Conservation (phyloP, 257 asterid genomes). For the Plantago elongata region DNA sequence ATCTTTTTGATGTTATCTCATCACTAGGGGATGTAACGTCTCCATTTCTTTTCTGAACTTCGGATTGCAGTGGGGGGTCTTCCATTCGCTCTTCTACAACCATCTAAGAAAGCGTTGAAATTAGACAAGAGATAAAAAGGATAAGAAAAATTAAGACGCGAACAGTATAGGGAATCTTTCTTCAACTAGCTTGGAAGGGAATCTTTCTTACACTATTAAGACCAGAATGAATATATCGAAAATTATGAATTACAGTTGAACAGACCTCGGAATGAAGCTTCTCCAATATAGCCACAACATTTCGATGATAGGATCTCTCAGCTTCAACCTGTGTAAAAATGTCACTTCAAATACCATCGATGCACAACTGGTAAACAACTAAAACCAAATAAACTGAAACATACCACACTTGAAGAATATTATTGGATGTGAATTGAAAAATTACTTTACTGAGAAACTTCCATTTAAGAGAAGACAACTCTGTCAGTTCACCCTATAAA, state of each 20-base stretch:
- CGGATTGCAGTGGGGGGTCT: conserved; percentile 41
- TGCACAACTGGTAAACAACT: conserved; percentile 5
- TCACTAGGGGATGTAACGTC: conserved; percentile 28
- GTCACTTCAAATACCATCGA: conserved; percentile 20
- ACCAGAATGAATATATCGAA: not conserved
- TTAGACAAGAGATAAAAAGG: conserved; percentile 6
- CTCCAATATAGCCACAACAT: conserved; percentile 65
- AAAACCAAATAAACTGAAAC: not conserved
- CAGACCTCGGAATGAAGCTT: conserved; percentile 77
- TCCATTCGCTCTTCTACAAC: conserved; percentile 55
- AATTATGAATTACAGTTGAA: conserved; percentile 12
- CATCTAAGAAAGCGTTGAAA: conserved; percentile 43
- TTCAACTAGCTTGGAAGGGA: not conserved
- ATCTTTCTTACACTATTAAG: not conserved
- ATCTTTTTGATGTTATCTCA: conserved; percentile 33
- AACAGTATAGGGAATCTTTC: not conserved
- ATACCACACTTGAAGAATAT: not conserved
- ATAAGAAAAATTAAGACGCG: not conserved
- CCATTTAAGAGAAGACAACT: too few species aligned
- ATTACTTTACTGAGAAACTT: too few species aligned
- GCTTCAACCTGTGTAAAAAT: conserved; percentile 67
- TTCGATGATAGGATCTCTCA: conserved; percentile 85
- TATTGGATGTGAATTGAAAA: too few species aligned
- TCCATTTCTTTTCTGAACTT: conserved; percentile 30
- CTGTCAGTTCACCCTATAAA: too few species aligned